Conservation (phyloP, 2,329 filamentous ascomycete species). For the Shiraia bambusicola region DNA sequence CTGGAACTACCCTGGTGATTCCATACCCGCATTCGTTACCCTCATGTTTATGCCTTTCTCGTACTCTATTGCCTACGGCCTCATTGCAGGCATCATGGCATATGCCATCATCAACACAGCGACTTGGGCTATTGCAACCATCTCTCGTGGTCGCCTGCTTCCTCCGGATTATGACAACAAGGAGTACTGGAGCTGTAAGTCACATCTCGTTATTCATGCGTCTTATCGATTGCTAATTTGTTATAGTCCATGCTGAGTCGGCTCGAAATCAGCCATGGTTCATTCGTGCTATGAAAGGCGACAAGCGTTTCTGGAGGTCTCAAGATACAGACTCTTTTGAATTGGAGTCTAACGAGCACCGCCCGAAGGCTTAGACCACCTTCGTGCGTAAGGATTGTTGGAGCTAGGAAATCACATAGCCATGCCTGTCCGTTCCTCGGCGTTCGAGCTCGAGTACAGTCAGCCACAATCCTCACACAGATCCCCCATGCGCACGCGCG, state of each 20-base stretch:
- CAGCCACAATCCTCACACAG: no score
- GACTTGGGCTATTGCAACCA: conserved; percentile 51
- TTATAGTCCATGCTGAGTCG: conserved; percentile 22
- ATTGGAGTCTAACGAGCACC: conserved; percentile 18
- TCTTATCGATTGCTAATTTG: conserved; percentile 1
- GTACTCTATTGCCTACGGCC: conserved; percentile 82
- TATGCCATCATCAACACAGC: conserved; percentile 74
- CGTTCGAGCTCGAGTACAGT: no score
- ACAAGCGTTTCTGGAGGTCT: conserved; percentile 26
- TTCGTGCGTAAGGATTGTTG: no score
- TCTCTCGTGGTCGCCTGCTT: conserved; percentile 19
- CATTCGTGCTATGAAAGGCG: conserved; percentile 25
- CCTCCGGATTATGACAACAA: conserved; percentile 32
- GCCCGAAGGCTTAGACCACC: conserved; percentile 5
- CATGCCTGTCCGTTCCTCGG: no score
- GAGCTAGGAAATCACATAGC: no score
- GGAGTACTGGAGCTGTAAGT: conserved; percentile 35
- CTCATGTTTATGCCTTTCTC: conserved; percentile 87
- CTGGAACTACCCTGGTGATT: conserved; percentile 79
- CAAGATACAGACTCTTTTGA: conserved; percentile 25
- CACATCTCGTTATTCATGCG: no score
- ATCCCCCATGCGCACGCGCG: no score
- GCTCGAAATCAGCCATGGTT: conserved; percentile 30
- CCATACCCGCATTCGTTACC: conserved; percentile 79
- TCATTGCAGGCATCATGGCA: conserved; percentile 76